Conservation (phyloP, 176 grass and related monocot species). For the Tillandsia fasciculata region DNA sequence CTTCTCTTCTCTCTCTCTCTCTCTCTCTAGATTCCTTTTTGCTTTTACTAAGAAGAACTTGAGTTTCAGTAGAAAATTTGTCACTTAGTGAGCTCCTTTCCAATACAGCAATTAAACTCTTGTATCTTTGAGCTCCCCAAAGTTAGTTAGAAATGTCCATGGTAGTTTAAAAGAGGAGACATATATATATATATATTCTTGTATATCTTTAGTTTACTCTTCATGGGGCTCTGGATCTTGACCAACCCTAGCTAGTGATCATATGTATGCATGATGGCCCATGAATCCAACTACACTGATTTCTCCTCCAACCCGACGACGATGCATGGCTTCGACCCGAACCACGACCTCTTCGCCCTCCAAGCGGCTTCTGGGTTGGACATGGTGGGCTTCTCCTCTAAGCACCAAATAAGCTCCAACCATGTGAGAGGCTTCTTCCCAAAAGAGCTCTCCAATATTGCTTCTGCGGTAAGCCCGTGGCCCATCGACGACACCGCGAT, state of each 20-base stretch:
- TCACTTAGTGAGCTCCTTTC: not conserved
- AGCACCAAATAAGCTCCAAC: not conserved
- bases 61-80: too few species aligned
- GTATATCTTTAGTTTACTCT: not conserved
- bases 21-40: not conserved
- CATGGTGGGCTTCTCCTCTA: not conserved
- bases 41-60: too few species aligned
- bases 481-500: not conserved
- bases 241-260: not conserved
- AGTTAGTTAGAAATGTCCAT: not conserved
- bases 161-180: not conserved
- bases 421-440: not conserved
- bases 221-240: not conserved
- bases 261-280: conserved; percentile 4
- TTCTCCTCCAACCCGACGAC: not conserved
- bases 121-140: not conserved
- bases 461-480: not conserved
- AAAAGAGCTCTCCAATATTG: not conserved
- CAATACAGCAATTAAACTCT: not conserved
- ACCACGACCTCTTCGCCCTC: not conserved
- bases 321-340: conserved; percentile 6
- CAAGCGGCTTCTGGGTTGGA: not conserved
- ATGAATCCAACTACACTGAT: not conserved
- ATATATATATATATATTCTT: not conserved
- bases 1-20: not conserved